Percentiles rank a stretch among this genome's conserved stretches.
Conservation (phyloP, 345 rosid genomes). For the Erysimum cheiranthoides region DNA sequence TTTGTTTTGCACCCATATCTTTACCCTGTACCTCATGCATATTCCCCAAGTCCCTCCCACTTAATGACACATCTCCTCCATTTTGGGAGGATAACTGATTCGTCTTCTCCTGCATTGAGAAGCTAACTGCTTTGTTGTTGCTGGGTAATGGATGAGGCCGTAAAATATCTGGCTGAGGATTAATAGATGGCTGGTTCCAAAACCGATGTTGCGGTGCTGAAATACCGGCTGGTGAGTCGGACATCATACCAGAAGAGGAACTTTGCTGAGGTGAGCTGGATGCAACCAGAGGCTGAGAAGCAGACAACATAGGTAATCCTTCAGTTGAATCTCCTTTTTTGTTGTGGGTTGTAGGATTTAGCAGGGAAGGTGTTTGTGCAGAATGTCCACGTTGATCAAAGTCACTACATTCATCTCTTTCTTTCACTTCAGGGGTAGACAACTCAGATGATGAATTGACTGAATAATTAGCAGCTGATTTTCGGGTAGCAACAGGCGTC, state of each 20-base stretch:
- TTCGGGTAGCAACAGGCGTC: constrained; percentile 49
- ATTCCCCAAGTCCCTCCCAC: constrained; percentile 43
- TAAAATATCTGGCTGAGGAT: constrained; percentile 43
- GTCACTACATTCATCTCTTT: constrained; percentile 50
- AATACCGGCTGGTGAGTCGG: constrained; percentile 51
- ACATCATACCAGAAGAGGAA: constrained; percentile 47
- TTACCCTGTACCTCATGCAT: constrained; percentile 42
- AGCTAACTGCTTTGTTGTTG: constrained; percentile 51
- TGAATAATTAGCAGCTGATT: constrained; percentile 42
- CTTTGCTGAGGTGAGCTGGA: constrained; percentile 53
- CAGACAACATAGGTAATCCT: constrained; percentile 53
- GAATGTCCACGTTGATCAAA: constrained; percentile 56
- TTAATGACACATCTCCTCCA: constrained; percentile 50
- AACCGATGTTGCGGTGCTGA: constrained; percentile 51
- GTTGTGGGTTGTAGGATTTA: constrained; percentile 42
- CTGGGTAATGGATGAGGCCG: constrained; percentile 48
- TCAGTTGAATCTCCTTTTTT: constrained; percentile 47
- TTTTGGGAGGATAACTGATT: constrained; percentile 49
- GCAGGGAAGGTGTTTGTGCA: constrained; percentile 49
- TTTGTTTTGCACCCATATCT: constrained; percentile 52
- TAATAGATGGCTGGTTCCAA: constrained; percentile 49
- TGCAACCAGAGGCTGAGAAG: constrained; percentile 48
- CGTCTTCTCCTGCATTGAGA: constrained; percentile 47
- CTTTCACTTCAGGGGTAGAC: constrained; percentile 51
- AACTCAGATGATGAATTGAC: constrained; percentile 48